Evolutionary conservation across 2,329 filamentous ascomycete species (phyloP).

Genomic region (Neonectria neomacrospora): DNA sequence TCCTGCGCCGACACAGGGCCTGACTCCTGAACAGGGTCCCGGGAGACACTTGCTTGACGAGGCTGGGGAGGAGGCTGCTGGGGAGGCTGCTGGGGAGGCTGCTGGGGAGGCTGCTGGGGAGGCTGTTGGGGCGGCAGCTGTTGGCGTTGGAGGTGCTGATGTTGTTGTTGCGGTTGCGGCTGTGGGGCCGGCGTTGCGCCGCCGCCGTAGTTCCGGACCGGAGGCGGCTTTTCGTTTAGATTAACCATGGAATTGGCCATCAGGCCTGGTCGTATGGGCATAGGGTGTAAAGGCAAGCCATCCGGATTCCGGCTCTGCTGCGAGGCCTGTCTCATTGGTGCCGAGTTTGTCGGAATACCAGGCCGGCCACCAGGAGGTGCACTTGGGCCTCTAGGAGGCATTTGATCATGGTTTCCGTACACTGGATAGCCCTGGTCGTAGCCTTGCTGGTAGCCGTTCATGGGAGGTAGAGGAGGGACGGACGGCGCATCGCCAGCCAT

Average conservation of each 20-base stretch:
- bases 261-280: slow-evolving; percentile 71
- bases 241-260: slow-evolving; percentile 69
- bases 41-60: slow-evolving; percentile 34
- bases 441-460: slow-evolving; percentile 45
- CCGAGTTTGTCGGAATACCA: slow-evolving; percentile 5
- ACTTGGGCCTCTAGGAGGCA: slow-evolving; percentile 47
- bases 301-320: slow-evolving; percentile 54
- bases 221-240: slow-evolving; percentile 66
- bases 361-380: slow-evolving; percentile 42
- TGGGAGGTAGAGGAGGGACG: slow-evolving; percentile 60
- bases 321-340: slow-evolving; percentile 31
- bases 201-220: slow-evolving; percentile 65
- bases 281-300: slow-evolving; percentile 68
- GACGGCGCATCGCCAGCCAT: slow-evolving; percentile 73
- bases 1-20: slow-evolving; percentile 78
- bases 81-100: slow-evolving; percentile 35
- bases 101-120: slow-evolving; percentile 42
- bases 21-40: slow-evolving; percentile 46
- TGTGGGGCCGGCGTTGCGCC: slow-evolving; percentile 55
- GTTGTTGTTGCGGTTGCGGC: slow-evolving; percentile 40
- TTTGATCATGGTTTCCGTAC: slow-evolving; percentile 41
- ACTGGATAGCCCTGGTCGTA: slow-evolving; percentile 42
- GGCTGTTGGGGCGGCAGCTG: slow-evolving; percentile 47
- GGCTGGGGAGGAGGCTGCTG: slow-evolving; percentile 46
- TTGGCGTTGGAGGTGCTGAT: slow-evolving; percentile 48